These are phyloP conservation scores for Chamaecyparis obtusa DNA, from an alignment of 75 land plant species.

Conservation along the genomic window DNA sequence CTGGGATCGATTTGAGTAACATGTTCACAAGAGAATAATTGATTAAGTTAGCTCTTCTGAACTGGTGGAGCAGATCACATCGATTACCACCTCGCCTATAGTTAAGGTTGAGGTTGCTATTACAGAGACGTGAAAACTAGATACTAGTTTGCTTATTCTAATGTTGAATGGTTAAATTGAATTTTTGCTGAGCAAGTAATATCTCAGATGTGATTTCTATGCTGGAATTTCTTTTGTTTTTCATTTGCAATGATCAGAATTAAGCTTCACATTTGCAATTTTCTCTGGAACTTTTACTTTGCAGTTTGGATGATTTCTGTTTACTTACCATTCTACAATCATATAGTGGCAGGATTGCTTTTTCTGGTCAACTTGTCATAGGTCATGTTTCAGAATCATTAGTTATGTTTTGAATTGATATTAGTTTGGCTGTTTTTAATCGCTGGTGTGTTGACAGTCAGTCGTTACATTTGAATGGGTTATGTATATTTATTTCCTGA, in stretches of 20 bases:
- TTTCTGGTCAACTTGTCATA: neutral
- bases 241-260: too few species aligned
- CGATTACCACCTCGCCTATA: conserved; percentile 61
- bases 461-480: neutral
- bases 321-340: neutral
- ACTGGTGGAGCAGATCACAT: conserved; percentile 63
- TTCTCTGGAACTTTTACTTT: too few species aligned
- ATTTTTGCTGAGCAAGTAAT: neutral
- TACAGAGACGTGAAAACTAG: conserved; percentile 25
- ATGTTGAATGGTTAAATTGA: neutral
- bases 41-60: conserved; percentile 59
- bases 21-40: conserved; percentile 54
- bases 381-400: neutral
- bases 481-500: neutral
- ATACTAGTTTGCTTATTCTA: neutral
- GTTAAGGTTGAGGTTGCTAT: conserved; percentile 57
- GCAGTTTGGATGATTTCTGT: neutral
- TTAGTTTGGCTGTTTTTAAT: too few species aligned
- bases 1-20: conserved; percentile 56
- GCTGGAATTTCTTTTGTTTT: too few species aligned
- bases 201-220: neutral
- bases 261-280: too few species aligned
- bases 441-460: too few species aligned
- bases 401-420: neutral
- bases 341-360: neutral